A percentile compares a stretch with the other conserved stretches of the same genome.
Conservation (phyloP, 2,329 filamentous ascomycete genomes). For the Colletotrichum nymphaeae region DNA sequence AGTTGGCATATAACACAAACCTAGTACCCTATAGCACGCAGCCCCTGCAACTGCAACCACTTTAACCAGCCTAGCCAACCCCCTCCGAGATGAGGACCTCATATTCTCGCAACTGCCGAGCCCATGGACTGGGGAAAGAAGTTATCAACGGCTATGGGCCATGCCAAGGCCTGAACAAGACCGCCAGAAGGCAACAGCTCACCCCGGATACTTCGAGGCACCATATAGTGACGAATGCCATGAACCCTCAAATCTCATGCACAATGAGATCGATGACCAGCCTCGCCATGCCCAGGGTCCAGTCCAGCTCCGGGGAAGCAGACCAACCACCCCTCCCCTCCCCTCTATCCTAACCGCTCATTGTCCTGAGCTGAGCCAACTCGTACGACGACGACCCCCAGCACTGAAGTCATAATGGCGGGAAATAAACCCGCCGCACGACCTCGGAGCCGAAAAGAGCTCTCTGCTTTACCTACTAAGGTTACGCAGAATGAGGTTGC, state of each 20-base stretch:
- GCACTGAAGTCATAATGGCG: slow-evolving; percentile 14
- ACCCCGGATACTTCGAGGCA: no score
- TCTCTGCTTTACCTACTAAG: neutral
- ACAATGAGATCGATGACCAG: neutral
- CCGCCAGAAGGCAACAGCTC: neutral
- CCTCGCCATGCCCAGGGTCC: neutral
- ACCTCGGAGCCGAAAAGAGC: neutral
- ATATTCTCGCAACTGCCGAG: neutral
- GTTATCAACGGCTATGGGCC: neutral
- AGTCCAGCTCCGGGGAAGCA: neutral
- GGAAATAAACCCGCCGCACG: neutral
- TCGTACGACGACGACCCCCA: neutral
- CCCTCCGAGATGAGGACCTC: neutral
- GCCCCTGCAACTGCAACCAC: neutral
- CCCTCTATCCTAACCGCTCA: neutral
- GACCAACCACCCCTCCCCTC: neutral
- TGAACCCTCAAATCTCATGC: neutral
- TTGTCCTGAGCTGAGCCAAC: neutral
- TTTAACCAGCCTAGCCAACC: neutral
- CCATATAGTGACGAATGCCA: neutral
- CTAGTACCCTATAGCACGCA: neutral
- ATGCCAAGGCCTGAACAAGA: neutral
- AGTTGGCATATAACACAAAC: neutral
- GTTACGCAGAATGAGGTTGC: neutral
- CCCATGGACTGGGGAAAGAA: neutral